Evolutionary conservation across 805 yeast genomes (phyloP).

Genomic region (Zygoascus tannicola): DNA sequence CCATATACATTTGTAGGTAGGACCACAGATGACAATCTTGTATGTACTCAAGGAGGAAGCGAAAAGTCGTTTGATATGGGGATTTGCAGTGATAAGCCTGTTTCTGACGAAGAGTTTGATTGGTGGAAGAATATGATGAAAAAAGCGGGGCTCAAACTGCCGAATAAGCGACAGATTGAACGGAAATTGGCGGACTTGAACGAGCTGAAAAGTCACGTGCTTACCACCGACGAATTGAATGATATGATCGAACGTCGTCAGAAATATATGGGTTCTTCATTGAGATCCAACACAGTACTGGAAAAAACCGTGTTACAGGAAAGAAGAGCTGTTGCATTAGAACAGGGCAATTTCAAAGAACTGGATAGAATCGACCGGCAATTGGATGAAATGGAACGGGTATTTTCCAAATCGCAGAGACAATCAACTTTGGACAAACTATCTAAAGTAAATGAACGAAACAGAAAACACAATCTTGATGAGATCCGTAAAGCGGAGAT

Average conservation of each 20-base stretch:
- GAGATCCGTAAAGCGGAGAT: constrained; percentile 73
- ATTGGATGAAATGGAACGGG: constrained; percentile 23
- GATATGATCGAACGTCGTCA: constrained; percentile 69
- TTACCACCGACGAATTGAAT: constrained; percentile 65
- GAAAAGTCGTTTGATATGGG: constrained; percentile 69
- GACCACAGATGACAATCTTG: constrained; percentile 48
- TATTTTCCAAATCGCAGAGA: constrained; percentile 6
- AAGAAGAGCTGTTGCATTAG: constrained; percentile 66
- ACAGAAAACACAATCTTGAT: constrained; percentile 70
- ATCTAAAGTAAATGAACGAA: constrained; percentile 72
- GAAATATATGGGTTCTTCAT: constrained; percentile 44
- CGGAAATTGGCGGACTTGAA: constrained; percentile 55
- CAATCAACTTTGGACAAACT: constrained; percentile 33
- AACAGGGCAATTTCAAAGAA: constrained; percentile 25
- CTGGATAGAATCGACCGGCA: constrained; percentile 27
- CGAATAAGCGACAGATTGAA: constrained; percentile 54
- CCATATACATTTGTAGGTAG: constrained; percentile 44
- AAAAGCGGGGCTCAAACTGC: constrained; percentile 48
- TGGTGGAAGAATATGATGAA: constrained; percentile 54
- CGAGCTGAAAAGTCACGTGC: constrained; percentile 51
- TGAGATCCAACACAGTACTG: constrained; percentile 68
- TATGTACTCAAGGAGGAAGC: constrained; percentile 73
- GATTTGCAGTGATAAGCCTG: constrained; percentile 67
- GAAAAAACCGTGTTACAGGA: constrained; percentile 64
- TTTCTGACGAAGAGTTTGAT: constrained; percentile 63